phyloP scores from a whole-genome alignment of 1,284 basidiomycete genomes.

The Cystobasidium slooffiae region DNA sequence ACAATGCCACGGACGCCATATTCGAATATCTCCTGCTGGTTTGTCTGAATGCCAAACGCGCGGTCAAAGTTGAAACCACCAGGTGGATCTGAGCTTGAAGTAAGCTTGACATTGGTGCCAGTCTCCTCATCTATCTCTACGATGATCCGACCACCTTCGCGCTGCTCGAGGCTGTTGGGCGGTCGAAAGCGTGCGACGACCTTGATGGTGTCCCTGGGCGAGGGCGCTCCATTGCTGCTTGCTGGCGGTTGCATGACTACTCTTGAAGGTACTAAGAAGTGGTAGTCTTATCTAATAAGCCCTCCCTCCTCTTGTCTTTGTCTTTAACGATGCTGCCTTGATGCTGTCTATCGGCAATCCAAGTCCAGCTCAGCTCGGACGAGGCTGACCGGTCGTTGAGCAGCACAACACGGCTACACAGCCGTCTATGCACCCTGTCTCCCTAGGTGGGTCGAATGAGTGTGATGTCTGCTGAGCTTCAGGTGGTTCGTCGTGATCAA shows the following conservation, averaged over 20 bases:
- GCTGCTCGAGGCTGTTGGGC: conserved; percentile 85
- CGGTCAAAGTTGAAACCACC: conserved; percentile 93
- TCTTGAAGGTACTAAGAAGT: not conserved
- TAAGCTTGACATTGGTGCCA: conserved; percentile 78
- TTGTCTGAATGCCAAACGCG: conserved; percentile 90
- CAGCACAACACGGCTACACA: no score
- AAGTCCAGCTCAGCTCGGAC: no score
- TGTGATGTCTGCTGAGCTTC: no score
- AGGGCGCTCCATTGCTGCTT: not conserved
- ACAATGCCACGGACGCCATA: conserved; percentile 90
- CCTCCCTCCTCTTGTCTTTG: not conserved
- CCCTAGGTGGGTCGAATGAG: no score
- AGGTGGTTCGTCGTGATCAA: no score
- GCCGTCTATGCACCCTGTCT: no score
- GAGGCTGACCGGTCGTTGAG: no score
- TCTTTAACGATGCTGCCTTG: not conserved
- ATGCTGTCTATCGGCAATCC: no score
- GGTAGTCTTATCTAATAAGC: not conserved
- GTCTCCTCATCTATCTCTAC: conserved; percentile 81
- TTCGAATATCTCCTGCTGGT: conserved; percentile 95
- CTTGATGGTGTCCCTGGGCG: conserved; percentile 63
- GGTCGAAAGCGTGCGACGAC: conserved; percentile 88
- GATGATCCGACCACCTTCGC: conserved; percentile 86
- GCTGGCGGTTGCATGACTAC: not conserved
- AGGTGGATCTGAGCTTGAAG: conserved; percentile 49